A percentile compares a stretch with the other conserved stretches of the same genome.
These are phyloP conservation scores for Heliocybe sulcata DNA, from an alignment of 1,284 basidiomycete genomes.

Conservation along the genomic window DNA sequence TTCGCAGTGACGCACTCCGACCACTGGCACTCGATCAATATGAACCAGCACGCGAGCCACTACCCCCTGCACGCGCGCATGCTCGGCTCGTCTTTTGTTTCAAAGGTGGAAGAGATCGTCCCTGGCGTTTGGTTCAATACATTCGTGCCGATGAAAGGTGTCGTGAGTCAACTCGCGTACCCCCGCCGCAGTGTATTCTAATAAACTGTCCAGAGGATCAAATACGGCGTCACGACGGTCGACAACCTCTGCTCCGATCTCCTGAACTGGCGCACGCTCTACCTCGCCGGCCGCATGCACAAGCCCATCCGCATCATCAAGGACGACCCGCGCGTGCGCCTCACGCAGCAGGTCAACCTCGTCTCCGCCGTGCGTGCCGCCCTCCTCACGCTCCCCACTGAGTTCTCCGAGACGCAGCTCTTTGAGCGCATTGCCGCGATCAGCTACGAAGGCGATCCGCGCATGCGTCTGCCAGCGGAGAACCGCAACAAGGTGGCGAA, in stretches of 20 bases:
- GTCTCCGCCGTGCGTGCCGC: slow-evolving; percentile 84
- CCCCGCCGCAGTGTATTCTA: neutral
- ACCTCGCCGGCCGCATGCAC: slow-evolving; percentile 94
- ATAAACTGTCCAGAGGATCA: slow-evolving; percentile 61
- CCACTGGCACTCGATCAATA: slow-evolving; percentile 94
- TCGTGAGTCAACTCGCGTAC: slow-evolving; percentile 46
- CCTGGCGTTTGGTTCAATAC: slow-evolving; percentile 97
- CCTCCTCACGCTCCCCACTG: slow-evolving; percentile 51
- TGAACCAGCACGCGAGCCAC: slow-evolving; percentile 84
- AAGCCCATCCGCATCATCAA: slow-evolving; percentile 90
- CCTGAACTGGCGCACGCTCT: slow-evolving; percentile 89
- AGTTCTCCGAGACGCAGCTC: slow-evolving; percentile 73
- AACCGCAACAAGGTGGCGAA: slow-evolving; percentile 93
- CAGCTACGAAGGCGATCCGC: slow-evolving; percentile 86
- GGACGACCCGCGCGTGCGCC: slow-evolving; percentile 82
- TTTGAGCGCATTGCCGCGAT: slow-evolving; percentile 86
- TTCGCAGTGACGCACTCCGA: slow-evolving; percentile 88
- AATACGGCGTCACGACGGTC: slow-evolving; percentile 96
- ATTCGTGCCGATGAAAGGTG: slow-evolving; percentile 75
- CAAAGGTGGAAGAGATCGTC: slow-evolving; percentile 69
- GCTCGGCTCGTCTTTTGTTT: slow-evolving; percentile 74
- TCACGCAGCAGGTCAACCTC: slow-evolving; percentile 92
- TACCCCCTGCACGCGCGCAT: slow-evolving; percentile 84
- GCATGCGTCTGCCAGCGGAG: slow-evolving; percentile 92
- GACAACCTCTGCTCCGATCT: slow-evolving; percentile 87